Conservation (phyloP, 75 land plant species). For the Cupressus sempervirens region DNA sequence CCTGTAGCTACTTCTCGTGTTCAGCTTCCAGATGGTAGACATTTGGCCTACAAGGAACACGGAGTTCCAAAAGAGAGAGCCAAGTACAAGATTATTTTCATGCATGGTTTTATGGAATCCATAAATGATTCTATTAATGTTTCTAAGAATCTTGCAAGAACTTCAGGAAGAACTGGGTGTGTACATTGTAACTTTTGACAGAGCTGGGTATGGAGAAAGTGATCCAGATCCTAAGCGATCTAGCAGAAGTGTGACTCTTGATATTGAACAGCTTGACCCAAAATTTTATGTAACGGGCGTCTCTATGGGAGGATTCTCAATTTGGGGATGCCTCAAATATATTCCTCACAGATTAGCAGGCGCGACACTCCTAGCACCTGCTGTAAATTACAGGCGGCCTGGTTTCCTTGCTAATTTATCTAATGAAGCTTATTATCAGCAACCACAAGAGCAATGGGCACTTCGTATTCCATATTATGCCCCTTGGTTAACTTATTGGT, state of each 20-base stretch:
- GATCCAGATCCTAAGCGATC: conserved; percentile 70
- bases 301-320: conserved; percentile 66
- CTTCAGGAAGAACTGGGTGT: conserved; percentile 51
- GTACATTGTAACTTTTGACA: conserved; percentile 70
- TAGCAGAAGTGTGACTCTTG: conserved; percentile 54
- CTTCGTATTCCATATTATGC: conserved; percentile 23
- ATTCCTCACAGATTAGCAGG: conserved; percentile 80
- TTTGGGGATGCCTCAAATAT: conserved; percentile 79
- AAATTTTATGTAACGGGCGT: conserved; percentile 64
- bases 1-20: conserved; percentile 75
- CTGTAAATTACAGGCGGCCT: conserved; percentile 52
- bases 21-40: conserved; percentile 72
- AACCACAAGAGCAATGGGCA: conserved; percentile 30
- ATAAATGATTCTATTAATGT: conserved; percentile 30
- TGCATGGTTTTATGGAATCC: conserved; percentile 65
- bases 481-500: too few relatives aligned
- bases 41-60: conserved; percentile 73
- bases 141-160: conserved; percentile 42
- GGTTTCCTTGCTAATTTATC: conserved; percentile 27
- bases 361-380: conserved; percentile 44
- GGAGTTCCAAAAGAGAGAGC: conserved; percentile 73
- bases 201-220: conserved; percentile 96
- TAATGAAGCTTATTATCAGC: conserved; percentile 21
- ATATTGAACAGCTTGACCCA: conserved; percentile 68
- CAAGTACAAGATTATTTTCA: conserved; percentile 50